Evolutionary conservation across 495 filamentous ascomycete genomes (phyloP), one percentile per base, ranked within the genome.

Genomic region (Parathielavia appendiculata): DNA sequence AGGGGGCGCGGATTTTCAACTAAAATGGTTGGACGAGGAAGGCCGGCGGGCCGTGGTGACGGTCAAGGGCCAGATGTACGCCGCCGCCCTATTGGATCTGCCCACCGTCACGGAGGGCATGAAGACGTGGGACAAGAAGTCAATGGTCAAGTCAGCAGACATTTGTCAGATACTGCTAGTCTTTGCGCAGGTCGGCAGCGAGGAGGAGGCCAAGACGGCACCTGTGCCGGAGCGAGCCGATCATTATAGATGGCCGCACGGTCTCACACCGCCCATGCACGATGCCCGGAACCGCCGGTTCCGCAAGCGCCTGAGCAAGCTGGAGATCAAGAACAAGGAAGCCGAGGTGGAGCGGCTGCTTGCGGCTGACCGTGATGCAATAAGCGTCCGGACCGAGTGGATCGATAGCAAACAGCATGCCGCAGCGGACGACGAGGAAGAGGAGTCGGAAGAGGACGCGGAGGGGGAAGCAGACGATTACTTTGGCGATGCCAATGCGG

Each of bases 151-250:
- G 73, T 87, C 86, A 5, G 89, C 89, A 4, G 95, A 99, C 72
- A 84, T 99, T 9, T 93, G 87, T 59, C 95, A 99, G 76, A 96
- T 99, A 89, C 78, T 97, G 4, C 73, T 95, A 34, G 87, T 97
- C 0, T 79, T 92, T 56, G 87, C 88, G 4, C 75, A 67, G 35
- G 83, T 95, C 23, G 65, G 77, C 12, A 84, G 72, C 51, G 92
- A 97, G 59, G 77, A 84, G 10, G 89, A 95, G 63, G 90, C 88
- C 51, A 87, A 75, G 78, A 79, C 54, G 72, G 75, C 69, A 4
- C 76, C 81, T 1, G 71, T 93, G 11, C 91, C 91, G 14, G 66
- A 71, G 9, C 83, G 86, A 20, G 76, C 96, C 39, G 72, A 73
- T 26, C 72, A 79, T 32, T 79, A 84, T 53, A 87, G 91, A 65